Conservation (phyloP, 2,329 filamentous ascomycete species). For the Alternaria sp. region DNA sequence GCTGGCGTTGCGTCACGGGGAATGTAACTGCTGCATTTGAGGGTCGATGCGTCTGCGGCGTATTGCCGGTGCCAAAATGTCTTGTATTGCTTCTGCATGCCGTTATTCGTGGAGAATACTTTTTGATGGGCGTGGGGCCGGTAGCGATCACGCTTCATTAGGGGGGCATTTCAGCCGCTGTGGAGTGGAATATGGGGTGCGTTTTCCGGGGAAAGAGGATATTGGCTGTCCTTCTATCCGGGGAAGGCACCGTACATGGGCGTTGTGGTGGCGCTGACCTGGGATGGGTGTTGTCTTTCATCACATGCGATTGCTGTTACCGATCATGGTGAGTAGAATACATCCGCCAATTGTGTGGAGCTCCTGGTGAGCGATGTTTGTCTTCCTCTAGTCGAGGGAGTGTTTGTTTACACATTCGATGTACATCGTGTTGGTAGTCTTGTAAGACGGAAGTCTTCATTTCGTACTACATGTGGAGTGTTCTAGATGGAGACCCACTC, state of each 20-base stretch:
- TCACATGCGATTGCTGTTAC: not conserved
- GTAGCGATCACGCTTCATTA: not conserved
- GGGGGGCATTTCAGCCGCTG: not conserved
- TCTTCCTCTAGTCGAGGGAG: not conserved
- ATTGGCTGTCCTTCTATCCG: not conserved
- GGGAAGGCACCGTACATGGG: not conserved
- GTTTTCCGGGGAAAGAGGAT: not conserved
- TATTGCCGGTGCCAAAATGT: slow-evolving; percentile 2
- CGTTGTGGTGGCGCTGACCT: not conserved
- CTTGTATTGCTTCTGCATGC: not conserved
- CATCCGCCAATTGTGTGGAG: not conserved
- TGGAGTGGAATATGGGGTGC: not conserved
- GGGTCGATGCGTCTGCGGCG: not conserved
- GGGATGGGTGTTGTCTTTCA: not conserved
- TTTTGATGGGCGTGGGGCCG: not conserved
- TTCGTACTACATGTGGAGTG: not conserved
- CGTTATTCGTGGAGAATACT: slow-evolving; percentile 7
- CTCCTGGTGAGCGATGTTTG: not conserved
- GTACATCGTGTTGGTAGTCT: not conserved
- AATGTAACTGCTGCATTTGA: not conserved
- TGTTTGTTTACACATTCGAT: too few species aligned
- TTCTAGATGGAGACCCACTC: not conserved
- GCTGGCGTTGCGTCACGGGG: not conserved
- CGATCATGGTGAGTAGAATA: not conserved
- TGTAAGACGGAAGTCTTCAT: not conserved